Evolutionary conservation across 192 early-diverging fungal species (phyloP).

Genomic region (Jimgerdemannia flammicorona): DNA sequence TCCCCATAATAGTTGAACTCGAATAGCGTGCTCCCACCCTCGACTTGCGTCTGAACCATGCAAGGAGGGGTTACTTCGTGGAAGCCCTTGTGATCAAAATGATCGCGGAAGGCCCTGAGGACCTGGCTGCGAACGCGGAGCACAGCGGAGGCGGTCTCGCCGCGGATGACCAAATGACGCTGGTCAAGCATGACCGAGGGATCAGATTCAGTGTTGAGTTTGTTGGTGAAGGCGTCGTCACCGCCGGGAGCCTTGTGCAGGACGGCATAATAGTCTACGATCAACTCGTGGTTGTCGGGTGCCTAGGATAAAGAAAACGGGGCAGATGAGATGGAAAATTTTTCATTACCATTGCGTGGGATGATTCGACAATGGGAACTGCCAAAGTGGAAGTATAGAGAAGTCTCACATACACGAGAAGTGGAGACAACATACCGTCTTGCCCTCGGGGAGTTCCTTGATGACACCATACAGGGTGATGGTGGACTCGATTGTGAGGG

Average conservation of each 20-base stretch:
- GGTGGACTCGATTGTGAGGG: conserved; percentile 91
- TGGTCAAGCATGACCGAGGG: conserved; percentile 85
- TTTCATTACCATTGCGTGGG: no score
- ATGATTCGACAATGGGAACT: no score
- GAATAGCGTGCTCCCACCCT: conserved; percentile 96
- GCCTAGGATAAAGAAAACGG: conserved; percentile 43
- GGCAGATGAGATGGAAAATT: no score
- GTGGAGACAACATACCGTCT: conserved; percentile 54
- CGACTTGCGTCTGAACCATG: conserved; percentile 99
- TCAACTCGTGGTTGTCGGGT: conserved; percentile 94
- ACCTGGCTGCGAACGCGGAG: conserved; percentile 83
- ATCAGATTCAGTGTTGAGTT: conserved; percentile 85
- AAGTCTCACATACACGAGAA: background rate
- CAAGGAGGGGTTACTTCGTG: conserved; percentile 95
- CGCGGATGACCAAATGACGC: conserved; percentile 96
- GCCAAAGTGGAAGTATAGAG: no score
- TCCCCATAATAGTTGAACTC: conserved; percentile 96
- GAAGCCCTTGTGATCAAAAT: conserved; percentile 77
- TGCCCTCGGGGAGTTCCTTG: conserved; percentile 85
- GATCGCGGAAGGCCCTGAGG: conserved; percentile 93
- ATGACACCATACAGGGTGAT: conserved; percentile 85
- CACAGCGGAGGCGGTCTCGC: conserved; percentile 81
- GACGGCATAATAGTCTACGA: conserved; percentile 95
- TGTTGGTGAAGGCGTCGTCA: conserved; percentile 89
- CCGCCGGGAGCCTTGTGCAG: conserved; percentile 91